Evolutionary conservation across 2,329 filamentous ascomycete species (phyloP).

Genomic region (Fulvia fulva): DNA sequence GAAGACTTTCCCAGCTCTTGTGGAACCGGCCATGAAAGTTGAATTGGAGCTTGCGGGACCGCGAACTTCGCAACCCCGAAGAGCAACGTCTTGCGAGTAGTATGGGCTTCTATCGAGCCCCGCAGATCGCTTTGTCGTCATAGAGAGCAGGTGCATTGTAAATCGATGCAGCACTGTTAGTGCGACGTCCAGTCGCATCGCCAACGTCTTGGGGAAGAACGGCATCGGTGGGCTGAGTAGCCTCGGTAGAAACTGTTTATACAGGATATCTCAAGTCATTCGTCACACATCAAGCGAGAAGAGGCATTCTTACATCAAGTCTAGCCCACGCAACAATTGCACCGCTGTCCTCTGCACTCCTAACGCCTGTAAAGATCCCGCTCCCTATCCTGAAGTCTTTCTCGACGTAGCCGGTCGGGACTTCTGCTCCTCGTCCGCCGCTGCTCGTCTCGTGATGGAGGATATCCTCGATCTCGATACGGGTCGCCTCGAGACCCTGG

Average conservation of each 20-base stretch:
- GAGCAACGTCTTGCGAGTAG: too few species aligned
- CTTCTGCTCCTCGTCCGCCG: slow-evolving; percentile 32
- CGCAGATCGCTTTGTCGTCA: too few species aligned
- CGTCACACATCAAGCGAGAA: neutral
- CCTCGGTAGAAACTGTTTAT: neutral
- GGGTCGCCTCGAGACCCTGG: slow-evolving; percentile 15
- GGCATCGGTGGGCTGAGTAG: neutral
- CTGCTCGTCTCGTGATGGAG: slow-evolving; percentile 22
- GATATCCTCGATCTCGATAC: slow-evolving; percentile 21
- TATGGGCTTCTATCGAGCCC: too few species aligned
- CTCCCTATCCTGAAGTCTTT: slow-evolving; percentile 35
- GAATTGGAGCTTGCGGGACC: too few species aligned
- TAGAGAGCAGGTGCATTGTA: too few species aligned
- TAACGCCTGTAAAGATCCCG: slow-evolving; percentile 34
- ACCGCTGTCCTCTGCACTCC: neutral
- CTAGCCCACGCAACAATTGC: neutral
- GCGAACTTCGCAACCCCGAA: too few species aligned
- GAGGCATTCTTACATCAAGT: neutral
- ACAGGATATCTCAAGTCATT: neutral
- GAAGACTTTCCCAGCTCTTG: too few species aligned
- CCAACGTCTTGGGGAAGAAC: neutral
- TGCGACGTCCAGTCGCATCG: too few species aligned
- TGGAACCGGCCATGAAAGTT: too few species aligned
- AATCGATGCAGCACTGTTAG: too few species aligned
- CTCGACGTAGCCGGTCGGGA: slow-evolving; percentile 27